phyloP scores from a whole-genome alignment of 371 early-diverging fungal species.

The Amoeboaphelidium occidentale region DNA sequence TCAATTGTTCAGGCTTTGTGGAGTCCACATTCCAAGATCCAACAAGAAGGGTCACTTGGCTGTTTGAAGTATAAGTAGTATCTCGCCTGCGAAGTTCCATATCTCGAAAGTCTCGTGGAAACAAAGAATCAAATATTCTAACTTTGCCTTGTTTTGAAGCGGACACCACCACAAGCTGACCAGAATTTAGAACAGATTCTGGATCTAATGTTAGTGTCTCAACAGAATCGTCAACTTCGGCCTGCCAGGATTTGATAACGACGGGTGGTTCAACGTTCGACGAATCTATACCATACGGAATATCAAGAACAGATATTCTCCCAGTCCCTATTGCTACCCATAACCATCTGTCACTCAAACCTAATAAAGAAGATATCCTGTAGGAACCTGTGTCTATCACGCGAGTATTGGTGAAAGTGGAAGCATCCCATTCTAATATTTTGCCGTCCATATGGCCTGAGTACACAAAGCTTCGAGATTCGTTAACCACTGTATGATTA shows the following conservation, averaged over 20 bases:
- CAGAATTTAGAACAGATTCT: constrained; percentile 13
- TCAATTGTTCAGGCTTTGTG: constrained; percentile 22
- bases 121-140: not conserved
- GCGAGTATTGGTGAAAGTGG: constrained; percentile 16
- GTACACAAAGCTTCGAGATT: constrained; percentile 24
- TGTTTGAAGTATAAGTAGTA: constrained; percentile 27
- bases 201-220: constrained; percentile 24
- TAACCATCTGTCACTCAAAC: constrained; percentile 30
- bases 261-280: not conserved
- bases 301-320: constrained; percentile 47
- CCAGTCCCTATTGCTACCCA: constrained; percentile 62
- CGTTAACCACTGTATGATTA: not conserved
- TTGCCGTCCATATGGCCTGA: constrained; percentile 58
- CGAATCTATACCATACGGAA: constrained; percentile 8
- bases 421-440: constrained; percentile 39
- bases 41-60: constrained; percentile 29
- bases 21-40: constrained; percentile 66
- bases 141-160: not conserved
- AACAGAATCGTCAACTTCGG: not conserved
- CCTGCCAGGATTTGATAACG: not conserved
- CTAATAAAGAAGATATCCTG: constrained; percentile 31
- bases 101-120: constrained; percentile 10
- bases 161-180: constrained; percentile 1
- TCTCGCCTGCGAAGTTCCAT: constrained; percentile 20
- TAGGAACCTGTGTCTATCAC: constrained; percentile 32